Evolutionary conservation across 306 rosid species (phyloP).

Genomic region (Rosa chinensis): DNA sequence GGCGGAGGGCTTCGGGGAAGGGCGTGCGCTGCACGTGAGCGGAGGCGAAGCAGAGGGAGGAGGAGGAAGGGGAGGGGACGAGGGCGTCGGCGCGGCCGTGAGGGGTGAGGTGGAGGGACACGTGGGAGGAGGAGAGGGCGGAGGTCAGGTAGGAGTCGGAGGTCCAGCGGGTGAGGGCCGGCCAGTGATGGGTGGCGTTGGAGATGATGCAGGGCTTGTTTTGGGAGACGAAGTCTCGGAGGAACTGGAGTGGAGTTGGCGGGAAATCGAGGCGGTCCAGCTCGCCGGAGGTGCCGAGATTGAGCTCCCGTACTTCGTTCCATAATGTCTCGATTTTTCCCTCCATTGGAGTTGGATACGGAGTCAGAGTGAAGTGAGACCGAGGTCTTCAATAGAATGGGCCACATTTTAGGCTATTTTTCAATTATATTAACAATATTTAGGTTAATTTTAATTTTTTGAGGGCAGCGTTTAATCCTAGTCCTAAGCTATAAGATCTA

Average conservation of each 20-base stretch:
- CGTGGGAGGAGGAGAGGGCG: conserved; percentile 48
- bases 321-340: conserved; percentile 53
- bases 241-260: conserved; percentile 57
- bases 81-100: conserved; percentile 72
- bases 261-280: conserved; percentile 54
- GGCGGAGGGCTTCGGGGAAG: conserved; percentile 34
- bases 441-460: too few species aligned
- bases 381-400: background rate
- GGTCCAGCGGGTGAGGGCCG: conserved; percentile 64
- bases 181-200: conserved; percentile 67
- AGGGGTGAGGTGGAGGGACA: conserved; percentile 85
- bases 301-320: conserved; percentile 70
- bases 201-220: conserved; percentile 83
- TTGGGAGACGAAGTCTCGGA: conserved; percentile 54
- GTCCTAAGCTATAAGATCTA: too few species aligned
- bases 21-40: conserved; percentile 33
- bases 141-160: conserved; percentile 48
- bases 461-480: too few species aligned
- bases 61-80: conserved; percentile 17
- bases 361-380: background rate
- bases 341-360: background rate
- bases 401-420: too few species aligned
- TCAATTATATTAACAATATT: too few species aligned
- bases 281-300: conserved; percentile 43
- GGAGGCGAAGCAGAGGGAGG: conserved; percentile 42